These are phyloP conservation scores for Verticillium alfalfae DNA, from an alignment of 2,329 filamentous ascomycete genomes.

Conservation along the genomic window DNA sequence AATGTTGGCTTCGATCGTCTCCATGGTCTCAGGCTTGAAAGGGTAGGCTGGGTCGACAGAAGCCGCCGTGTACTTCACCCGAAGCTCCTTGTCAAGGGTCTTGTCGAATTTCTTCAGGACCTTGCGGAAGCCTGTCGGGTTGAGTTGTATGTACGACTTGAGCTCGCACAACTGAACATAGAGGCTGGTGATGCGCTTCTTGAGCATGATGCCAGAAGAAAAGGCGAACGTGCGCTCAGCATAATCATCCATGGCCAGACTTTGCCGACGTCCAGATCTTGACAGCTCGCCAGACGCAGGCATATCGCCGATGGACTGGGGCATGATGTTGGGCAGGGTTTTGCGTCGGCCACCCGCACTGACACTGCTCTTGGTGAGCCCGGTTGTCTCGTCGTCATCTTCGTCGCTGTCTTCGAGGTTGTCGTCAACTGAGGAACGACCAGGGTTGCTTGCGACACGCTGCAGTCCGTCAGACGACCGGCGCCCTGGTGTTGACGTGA, in stretches of 20 bases:
- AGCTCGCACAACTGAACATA: constrained; percentile 94
- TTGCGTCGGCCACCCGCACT: constrained; percentile 32
- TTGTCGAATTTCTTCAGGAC: constrained; percentile 99
- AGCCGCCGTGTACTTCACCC: constrained; percentile 67
- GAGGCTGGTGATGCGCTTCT: constrained; percentile 80
- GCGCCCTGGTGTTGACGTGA: neutral
- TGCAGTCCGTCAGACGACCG: constrained; percentile 14
- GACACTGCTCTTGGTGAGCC: constrained; percentile 39
- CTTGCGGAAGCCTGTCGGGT: constrained; percentile 94
- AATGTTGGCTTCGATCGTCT: constrained; percentile 66
- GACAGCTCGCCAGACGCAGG: constrained; percentile 57
- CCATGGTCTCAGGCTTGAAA: constrained; percentile 70
- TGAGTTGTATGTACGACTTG: constrained; percentile 92
- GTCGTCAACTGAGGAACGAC: constrained; percentile 47
- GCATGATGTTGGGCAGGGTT: constrained; percentile 27
- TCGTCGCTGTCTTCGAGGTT: constrained; percentile 58
- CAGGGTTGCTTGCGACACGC: constrained; percentile 28
- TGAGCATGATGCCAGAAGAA: constrained; percentile 73
- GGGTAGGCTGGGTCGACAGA: constrained; percentile 75
- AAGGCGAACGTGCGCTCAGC: constrained; percentile 66
- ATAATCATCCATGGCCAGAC: constrained; percentile 69
- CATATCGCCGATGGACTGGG: constrained; percentile 48
- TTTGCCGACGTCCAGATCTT: constrained; percentile 54
- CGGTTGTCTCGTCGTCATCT: constrained; percentile 56
- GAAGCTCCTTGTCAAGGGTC: constrained; percentile 77